A percentile compares a stretch with the other conserved stretches of the same genome.
These are phyloP conservation scores for Coniochaeta sp. DNA, from an alignment of 2,329 filamentous ascomycete genomes.

Conservation along the genomic window DNA sequence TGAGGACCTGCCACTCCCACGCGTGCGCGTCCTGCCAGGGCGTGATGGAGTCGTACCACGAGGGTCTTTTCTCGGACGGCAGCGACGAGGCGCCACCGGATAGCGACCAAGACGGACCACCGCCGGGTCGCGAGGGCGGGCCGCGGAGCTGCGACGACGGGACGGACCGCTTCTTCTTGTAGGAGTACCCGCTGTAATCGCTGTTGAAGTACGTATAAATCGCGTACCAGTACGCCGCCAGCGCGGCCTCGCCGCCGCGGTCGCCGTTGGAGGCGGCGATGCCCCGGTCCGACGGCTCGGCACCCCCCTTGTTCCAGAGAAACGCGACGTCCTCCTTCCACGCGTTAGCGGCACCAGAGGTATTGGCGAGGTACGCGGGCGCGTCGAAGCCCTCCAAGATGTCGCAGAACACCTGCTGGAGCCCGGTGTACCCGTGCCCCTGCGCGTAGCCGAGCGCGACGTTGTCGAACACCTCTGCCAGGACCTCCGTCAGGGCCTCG, in stretches of 20 bases:
- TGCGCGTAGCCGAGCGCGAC: neutral
- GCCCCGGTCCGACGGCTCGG: neutral
- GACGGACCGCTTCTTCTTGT: too few species aligned
- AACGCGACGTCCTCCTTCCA: neutral
- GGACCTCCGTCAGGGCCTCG: neutral
- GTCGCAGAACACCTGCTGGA: constrained; percentile 7
- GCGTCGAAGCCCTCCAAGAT: constrained; percentile 6
- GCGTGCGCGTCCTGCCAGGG: neutral
- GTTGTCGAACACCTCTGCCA: neutral
- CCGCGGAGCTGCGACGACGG: too few species aligned
- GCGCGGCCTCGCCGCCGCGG: neutral
- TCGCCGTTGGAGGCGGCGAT: constrained; percentile 4
- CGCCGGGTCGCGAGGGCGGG: too few species aligned
- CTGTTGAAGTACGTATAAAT: neutral
- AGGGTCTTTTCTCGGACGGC: neutral
- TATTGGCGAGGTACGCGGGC: neutral
- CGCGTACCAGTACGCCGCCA: neutral
- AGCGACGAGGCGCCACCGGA: too few species aligned
- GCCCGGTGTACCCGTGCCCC: neutral
- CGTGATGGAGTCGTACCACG: neutral
- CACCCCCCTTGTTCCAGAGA: neutral
- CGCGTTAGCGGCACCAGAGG: neutral
- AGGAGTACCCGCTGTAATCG: too few species aligned
- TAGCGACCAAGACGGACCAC: too few species aligned
- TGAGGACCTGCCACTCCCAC: constrained; percentile 6